phyloP scores from a whole-genome alignment of 1,284 basidiomycete genomes.

The Marasmius tenuissimus region DNA sequence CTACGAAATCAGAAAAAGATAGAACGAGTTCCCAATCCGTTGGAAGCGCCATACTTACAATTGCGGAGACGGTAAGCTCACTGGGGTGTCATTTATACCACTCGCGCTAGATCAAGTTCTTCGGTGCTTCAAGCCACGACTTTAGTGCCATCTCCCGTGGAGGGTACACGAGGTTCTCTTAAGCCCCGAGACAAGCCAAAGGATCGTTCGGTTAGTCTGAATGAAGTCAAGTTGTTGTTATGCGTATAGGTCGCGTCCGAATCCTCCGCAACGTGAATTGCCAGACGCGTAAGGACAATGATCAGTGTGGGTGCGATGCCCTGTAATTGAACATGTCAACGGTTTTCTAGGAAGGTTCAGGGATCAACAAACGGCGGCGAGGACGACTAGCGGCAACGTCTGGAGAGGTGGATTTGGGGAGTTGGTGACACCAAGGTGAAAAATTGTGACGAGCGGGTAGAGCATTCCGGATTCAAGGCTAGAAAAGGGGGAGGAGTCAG shows the following conservation, averaged over 20 bases:
- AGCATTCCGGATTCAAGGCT: slow-evolving; percentile 1
- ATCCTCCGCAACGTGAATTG: not conserved
- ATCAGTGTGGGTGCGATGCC: not conserved
- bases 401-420: not conserved
- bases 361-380: not conserved
- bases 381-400: not conserved
- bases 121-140: no score
- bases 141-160: no score
- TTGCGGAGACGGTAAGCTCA: no score
- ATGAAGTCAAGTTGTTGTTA: no score
- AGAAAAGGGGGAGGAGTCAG: not conserved
- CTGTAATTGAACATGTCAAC: not conserved
- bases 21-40: no score
- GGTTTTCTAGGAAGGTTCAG: no score
- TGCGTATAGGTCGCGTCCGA: not conserved
- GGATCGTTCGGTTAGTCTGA: no score
- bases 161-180: no score
- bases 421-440: not conserved
- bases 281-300: not conserved
- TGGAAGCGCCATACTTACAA: no score
- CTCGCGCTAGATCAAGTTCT: no score
- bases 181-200: no score
- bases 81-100: no score
- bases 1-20: not conserved
- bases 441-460: not conserved